phyloP scores from a whole-genome alignment of 768 basidiomycete genomes.

The Tylopilus sp. region DNA sequence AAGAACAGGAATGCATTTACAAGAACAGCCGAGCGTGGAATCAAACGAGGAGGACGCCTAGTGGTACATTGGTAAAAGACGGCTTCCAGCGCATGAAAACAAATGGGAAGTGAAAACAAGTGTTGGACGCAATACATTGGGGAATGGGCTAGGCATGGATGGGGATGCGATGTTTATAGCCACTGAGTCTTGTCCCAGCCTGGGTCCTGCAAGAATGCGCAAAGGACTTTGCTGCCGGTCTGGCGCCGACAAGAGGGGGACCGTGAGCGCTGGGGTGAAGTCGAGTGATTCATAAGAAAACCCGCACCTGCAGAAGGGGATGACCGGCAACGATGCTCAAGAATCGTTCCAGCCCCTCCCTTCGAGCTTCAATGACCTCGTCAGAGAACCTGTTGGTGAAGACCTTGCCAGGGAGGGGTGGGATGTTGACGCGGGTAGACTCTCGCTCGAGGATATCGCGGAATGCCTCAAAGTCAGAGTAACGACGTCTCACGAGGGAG shows the following conservation, averaged over 20 bases:
- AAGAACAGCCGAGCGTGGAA: conserved; percentile 16
- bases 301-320: conserved; percentile 86
- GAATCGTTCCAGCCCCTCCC: conserved; percentile 94
- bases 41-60: conserved; percentile 13
- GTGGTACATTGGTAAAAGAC: conserved; percentile 18
- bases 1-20: conserved; percentile 21
- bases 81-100: conserved; percentile 4
- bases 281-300: conserved; percentile 3
- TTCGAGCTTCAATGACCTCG: conserved; percentile 88
- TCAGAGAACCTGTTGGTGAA: conserved; percentile 98
- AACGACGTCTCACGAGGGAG: conserved; percentile 82
- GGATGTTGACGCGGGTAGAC: conserved; percentile 96
- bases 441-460: conserved; percentile 97
- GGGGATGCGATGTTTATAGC: conserved; percentile 42
- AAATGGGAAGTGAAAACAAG: neutral
- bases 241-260: conserved; percentile 26
- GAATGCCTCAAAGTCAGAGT: conserved; percentile 95
- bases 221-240: conserved; percentile 97
- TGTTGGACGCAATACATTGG: neutral
- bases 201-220: conserved; percentile 93
- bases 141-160: neutral
- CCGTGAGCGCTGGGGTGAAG: conserved; percentile 5
- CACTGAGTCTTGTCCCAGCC: conserved; percentile 84
- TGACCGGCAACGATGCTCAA: conserved; percentile 96
- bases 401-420: conserved; percentile 94